Evolutionary conservation across 2,329 filamentous ascomycete species (phyloP), one percentile per base, ranked within the genome.

Genomic region (Alternaria triticina): DNA sequence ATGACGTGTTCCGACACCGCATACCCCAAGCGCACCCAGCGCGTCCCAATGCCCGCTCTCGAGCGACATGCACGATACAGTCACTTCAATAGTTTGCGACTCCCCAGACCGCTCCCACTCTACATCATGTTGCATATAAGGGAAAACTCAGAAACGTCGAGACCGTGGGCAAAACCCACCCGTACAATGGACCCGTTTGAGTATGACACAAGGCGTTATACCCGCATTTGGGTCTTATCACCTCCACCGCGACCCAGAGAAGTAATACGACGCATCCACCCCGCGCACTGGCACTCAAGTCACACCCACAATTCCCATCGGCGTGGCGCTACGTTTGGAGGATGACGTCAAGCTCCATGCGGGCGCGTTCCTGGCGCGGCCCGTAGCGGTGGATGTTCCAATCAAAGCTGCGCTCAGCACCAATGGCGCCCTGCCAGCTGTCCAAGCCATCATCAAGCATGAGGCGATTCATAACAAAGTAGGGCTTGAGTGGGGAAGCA

Each of bases 391-490:
- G 56, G 49, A 62, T 59, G 67, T 57, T 54, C 75, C 69, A 70
- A 70, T 72, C 66, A 71, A 33, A 62, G 54, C 60, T 55, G 54
- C 63, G 46, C 57, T 54, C 64, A 57, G 59, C 66, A 62, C 77
- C 77, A 79, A 78, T 78, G 63, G 70, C 65, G 55, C 66, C 55
- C 20, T 75, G 77, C 74, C 76, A 79, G 74, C 75, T 78, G 75
- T 77, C 75, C 75, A 73, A 69, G 66, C 64, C 71, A 77, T 77
- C 71, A 75, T 70, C 63, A 59, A 69, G 73, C 72, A 75, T 78
- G 62, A 64, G 44, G 55, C 62, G 50, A 60, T 67, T 59, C 58
- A 64, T 60, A 58, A 36, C 56, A 40, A 40, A 51, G 62, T 54
- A 60, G 59, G 67, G 64, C 62, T 68, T 51, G 49, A 49, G 56